A percentile compares a stretch with the other conserved stretches of the same genome.
Evolutionary conservation across 768 basidiomycete genomes (phyloP).

Genomic region (Phanerochaete sordida): DNA sequence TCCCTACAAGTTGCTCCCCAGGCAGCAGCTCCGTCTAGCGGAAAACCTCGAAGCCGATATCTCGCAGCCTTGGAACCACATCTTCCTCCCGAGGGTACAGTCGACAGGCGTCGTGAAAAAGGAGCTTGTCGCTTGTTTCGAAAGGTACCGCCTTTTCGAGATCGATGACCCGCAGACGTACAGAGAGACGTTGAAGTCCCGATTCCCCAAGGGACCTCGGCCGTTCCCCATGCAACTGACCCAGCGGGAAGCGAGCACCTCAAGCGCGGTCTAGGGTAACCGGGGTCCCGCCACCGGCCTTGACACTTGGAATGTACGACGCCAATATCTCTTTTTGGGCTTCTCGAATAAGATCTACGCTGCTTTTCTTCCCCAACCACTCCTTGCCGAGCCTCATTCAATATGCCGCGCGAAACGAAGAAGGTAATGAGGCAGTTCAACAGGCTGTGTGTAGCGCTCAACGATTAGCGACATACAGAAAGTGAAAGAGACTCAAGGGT

Average conservation of each 20-base stretch:
- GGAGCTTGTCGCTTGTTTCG: not conserved
- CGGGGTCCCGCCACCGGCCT: not conserved
- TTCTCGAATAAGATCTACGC: not conserved
- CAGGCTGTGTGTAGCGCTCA: too few species aligned
- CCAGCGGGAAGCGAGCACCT: not conserved
- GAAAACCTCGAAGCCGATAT: too few species aligned
- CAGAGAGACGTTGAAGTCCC: not conserved
- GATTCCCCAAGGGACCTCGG: not conserved
- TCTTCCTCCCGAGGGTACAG: not conserved
- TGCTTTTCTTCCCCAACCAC: not conserved
- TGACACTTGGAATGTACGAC: not conserved
- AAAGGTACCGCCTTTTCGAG: not conserved
- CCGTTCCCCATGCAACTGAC: not conserved
- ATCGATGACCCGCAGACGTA: not conserved
- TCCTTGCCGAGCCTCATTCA: not conserved
- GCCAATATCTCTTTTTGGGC: not conserved
- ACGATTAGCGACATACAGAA: not conserved
- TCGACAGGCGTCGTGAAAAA: too few species aligned
- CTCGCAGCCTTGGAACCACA: too few species aligned
- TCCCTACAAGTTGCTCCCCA: too few species aligned
- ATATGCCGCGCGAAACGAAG: not conserved
- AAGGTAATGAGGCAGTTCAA: not conserved
- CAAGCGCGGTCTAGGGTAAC: not conserved
- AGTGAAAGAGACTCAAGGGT: not conserved
- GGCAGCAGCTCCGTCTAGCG: too few species aligned